Conservation (phyloP, 805 yeast species). For the Candida sakaeoensis region DNA sequence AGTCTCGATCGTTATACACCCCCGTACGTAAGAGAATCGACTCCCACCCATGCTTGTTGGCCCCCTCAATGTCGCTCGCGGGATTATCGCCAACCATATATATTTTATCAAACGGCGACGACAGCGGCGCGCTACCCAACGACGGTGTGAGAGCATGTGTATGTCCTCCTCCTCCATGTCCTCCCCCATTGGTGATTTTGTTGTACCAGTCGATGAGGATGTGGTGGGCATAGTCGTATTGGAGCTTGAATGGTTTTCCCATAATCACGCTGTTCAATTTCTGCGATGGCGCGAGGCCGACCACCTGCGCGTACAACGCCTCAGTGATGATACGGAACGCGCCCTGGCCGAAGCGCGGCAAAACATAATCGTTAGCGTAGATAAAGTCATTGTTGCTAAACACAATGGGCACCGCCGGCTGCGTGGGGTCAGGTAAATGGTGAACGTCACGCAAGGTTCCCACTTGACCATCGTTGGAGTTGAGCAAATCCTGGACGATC, state of each 20-base stretch:
- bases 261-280: conserved; percentile 53
- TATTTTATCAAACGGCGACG: conserved; percentile 48
- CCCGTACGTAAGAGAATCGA: conserved; percentile 84
- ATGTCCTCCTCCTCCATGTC: no score
- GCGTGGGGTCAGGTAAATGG: conserved; percentile 13
- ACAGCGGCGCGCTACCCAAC: conserved; percentile 36
- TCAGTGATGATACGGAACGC: conserved; percentile 68
- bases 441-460: conserved; percentile 52
- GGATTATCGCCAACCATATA: conserved; percentile 99
- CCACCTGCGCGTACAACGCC: conserved; percentile 51
- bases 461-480: conserved; percentile 56
- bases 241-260: conserved; percentile 79
- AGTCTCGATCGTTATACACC: conserved; percentile 67
- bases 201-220: conserved; percentile 56
- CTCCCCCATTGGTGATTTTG: conserved; percentile 21
- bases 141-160: conserved; percentile 44
- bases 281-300: conserved; percentile 46
- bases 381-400: conserved; percentile 81
- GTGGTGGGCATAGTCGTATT: conserved; percentile 80
- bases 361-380: conserved; percentile 80
- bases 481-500: conserved; percentile 66
- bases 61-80: conserved; percentile 87
- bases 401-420: conserved; percentile 65
- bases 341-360: conserved; percentile 90
- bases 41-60: conserved; percentile 84